Conservation (phyloP, 1,284 basidiomycete species). For the Crepidotus sp. region DNA sequence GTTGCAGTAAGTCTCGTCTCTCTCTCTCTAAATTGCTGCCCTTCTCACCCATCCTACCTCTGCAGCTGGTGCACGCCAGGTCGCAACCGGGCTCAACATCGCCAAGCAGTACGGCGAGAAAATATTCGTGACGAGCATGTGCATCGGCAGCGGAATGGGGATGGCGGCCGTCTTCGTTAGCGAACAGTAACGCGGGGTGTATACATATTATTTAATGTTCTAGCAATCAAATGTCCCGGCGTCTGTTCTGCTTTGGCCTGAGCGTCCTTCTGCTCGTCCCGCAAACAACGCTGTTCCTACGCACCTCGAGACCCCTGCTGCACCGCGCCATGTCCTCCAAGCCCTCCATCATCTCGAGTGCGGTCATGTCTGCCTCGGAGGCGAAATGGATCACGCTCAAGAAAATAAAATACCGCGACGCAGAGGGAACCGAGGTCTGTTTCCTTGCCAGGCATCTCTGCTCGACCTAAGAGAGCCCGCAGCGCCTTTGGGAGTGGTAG, state of each 20-base stretch:
- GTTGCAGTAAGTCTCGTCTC: slow-evolving; percentile 52
- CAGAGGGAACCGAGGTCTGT: slow-evolving; percentile 61
- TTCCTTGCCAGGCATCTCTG: background rate
- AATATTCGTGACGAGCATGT: slow-evolving; percentile 90
- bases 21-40: slow-evolving; percentile 1
- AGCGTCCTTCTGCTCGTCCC: background rate
- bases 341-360: slow-evolving; percentile 36
- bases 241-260: background rate
- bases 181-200: slow-evolving; percentile 48
- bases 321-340: slow-evolving; percentile 18
- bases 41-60: background rate
- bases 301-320: background rate
- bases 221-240: background rate
- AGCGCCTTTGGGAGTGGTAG: slow-evolving; percentile 75
- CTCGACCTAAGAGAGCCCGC: background rate
- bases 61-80: slow-evolving; percentile 82
- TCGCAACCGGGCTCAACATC: slow-evolving; percentile 79
- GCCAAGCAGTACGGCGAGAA: slow-evolving; percentile 70
- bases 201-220: background rate
- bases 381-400: slow-evolving; percentile 74
- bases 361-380: slow-evolving; percentile 45
- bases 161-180: slow-evolving; percentile 78
- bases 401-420: slow-evolving; percentile 67
- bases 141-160: slow-evolving; percentile 86
- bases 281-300: background rate